Base-by-base conservation (phyloP, 106 monocot genomes). In the Allium cepa region DNA sequence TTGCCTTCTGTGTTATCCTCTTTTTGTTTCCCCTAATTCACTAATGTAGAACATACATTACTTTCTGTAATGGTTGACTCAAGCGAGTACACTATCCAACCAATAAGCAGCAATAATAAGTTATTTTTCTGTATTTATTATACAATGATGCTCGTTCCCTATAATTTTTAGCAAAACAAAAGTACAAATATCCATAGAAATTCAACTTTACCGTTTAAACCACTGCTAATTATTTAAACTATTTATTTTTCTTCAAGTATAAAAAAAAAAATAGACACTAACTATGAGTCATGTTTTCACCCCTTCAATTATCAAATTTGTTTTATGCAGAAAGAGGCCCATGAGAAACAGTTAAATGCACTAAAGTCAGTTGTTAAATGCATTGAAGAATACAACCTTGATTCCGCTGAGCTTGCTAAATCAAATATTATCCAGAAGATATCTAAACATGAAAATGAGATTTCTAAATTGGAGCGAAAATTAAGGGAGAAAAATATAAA, bases 351-450 rank as follows among this genome's bases (percentile, higher is more conserved):
- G 56, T 64, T 80, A 55, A 67, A 56, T 16, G 64, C 60, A 10
- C 59, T 79, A 50, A 81, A 71, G 57, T 75, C 72, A 15, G 75
- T 85, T 12, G 28, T 57, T n/a, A 76, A 64, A 63, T 81, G 75
- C 22, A 26, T 79, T 46, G 76, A 85, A 48, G 73, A 82, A 14
- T 45, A 85, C 79, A 79, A 79, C 17, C 76, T 81, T 50, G 75
- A 73, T 46, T 22, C 36, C 2, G 36, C 36, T 36, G 17, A 73
- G 45, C 62, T 85, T 28, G 36, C 72, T 17, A 50, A 18, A 45
- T 69, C 79, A 48, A 57, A 61, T 5, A 71, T 85, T 16, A 3
- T 36, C 67, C 47, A 73, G 55, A 68, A 60, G 17, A 76, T 79
- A 13, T 26, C 61, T 0, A 16, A 50, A 62, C 49, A 78, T 52